Conservation (phyloP, 495 filamentous ascomycete species). For the Chaetomium fimeti region DNA sequence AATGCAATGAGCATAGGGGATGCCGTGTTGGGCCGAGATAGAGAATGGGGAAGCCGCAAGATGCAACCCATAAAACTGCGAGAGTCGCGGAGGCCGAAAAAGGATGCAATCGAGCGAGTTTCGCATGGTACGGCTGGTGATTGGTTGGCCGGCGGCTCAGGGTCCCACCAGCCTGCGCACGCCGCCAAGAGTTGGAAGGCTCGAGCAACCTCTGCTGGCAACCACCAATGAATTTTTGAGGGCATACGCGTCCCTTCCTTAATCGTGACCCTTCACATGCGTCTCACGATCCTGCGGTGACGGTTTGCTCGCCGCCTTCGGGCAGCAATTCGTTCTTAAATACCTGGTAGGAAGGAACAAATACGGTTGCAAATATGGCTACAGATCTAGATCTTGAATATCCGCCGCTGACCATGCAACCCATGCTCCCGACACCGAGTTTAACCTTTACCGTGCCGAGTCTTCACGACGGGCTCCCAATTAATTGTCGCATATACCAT, state of each 20-base stretch:
- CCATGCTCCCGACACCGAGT: conserved; percentile 55
- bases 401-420: conserved; percentile 34
- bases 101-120: too few species aligned
- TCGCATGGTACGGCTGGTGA: too few species aligned
- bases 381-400: neutral
- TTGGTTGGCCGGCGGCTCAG: too few species aligned
- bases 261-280: too few species aligned
- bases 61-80: too few species aligned
- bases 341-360: too few species aligned
- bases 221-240: neutral
- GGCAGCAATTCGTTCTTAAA: neutral
- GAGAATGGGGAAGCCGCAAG: too few species aligned
- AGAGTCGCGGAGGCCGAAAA: too few species aligned
- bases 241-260: neutral
- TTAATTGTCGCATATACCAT: conserved; percentile 82
- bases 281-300: neutral
- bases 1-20: too few species aligned
- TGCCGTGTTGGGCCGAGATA: too few species aligned
- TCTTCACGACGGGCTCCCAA: conserved; percentile 67
- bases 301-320: neutral
- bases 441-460: conserved; percentile 81
- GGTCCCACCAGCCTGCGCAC: neutral
- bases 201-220: neutral
- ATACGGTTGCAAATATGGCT: neutral
- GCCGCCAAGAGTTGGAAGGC: neutral